Conservation (phyloP, 1,284 basidiomycete species). For the Somion occarium region DNA sequence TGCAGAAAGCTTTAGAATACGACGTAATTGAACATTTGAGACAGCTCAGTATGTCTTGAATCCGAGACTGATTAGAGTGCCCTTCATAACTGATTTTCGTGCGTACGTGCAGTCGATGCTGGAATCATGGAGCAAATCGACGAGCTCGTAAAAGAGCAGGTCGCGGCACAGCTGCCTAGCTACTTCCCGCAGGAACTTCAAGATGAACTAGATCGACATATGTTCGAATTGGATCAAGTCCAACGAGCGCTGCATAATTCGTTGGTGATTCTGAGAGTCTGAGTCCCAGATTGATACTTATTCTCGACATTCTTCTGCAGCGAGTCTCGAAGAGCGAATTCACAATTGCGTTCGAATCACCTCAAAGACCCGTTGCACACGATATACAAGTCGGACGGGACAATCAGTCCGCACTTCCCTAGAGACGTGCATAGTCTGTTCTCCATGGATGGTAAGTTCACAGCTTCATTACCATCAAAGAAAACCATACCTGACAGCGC, state of each 20-base stretch:
- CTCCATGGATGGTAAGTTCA: constrained; percentile 36
- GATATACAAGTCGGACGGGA: constrained; percentile 41
- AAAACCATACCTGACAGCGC: neutral
- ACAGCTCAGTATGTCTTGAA: constrained; percentile 31
- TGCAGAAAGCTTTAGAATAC: constrained; percentile 39
- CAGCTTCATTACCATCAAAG: neutral
- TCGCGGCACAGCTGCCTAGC: constrained; percentile 36
- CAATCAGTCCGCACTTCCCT: constrained; percentile 40
- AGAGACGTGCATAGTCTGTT: constrained; percentile 42
- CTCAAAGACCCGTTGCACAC: constrained; percentile 36
- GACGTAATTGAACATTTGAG: constrained; percentile 41
- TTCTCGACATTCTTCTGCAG: constrained; percentile 29
- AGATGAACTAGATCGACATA: constrained; percentile 42
- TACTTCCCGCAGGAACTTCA: constrained; percentile 43
- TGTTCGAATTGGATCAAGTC: constrained; percentile 42
- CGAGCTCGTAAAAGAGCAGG: constrained; percentile 40
- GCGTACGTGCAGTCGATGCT: constrained; percentile 33
- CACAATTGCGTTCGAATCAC: constrained; percentile 36
- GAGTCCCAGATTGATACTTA: too few species aligned
- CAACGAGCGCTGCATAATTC: constrained; percentile 50
- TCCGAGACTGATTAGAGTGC: neutral
- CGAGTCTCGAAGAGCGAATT: constrained; percentile 49
- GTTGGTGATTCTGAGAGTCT: constrained; percentile 30
- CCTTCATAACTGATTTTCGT: neutral
- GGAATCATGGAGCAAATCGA: constrained; percentile 43